Evolutionary conservation across 169 alveolate genomes (phyloP), one percentile per base, ranked within the genome.

Genomic region (Plasmodium blacklocki): DNA sequence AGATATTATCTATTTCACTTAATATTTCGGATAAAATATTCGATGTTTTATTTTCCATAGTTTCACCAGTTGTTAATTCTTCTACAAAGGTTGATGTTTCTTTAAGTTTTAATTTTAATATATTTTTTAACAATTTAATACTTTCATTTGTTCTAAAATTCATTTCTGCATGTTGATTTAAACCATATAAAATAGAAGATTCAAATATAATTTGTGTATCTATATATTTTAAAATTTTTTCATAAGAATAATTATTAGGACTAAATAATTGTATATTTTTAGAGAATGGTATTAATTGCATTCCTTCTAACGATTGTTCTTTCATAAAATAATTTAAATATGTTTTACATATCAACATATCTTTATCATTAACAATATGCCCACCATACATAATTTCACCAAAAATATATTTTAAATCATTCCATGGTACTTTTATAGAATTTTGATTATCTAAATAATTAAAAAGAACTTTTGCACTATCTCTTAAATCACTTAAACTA

Each of bases 331-430:
- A 96, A 88, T 96, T 96, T 52, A 98, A 93, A 93, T 97, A 98
- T 59, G 99, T 95, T 59, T 87, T 96, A 88, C 98, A 96, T 64
- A 97, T 93, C 74, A 95, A 94, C 93, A 99, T 96, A 88, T 98
- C 99, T 97, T 98, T 94, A 91, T 97, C 99, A 93, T 98, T 99
- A 15, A 97, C 98, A 72, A 98, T 98, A 91, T 98, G 99, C 23
- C 99, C 99, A 14, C 99, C 99, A 76, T 98, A 98, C 99, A 98
- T 98, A 83, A 98, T 98, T 96, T 98, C 99, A 49, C 99, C 99
- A 88, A 98, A 97, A 78, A 98, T 97, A 93, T 97, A 98, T 87
- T 95, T 95, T 50, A 98, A 95, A 93, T 98, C 99, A 76, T 97
- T 98, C 98, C 99, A 98, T 3, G 99, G 99, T n/a, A 97, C 97